Conservation (phyloP, 495 filamentous ascomycete genomes). For the Penicillium tannophilum region DNA sequence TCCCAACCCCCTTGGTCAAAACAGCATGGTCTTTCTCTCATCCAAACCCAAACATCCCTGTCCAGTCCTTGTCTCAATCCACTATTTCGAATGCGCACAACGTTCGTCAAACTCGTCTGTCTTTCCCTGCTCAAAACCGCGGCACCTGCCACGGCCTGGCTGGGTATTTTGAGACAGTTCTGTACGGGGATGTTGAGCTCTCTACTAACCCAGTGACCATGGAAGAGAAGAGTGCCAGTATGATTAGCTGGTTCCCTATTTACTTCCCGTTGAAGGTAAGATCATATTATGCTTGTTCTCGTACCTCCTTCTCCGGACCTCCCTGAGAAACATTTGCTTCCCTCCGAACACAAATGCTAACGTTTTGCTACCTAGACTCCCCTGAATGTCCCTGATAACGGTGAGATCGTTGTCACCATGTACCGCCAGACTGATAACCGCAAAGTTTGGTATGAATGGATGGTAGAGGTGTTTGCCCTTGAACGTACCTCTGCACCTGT, state of each 20-base stretch:
- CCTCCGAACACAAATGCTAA: background rate
- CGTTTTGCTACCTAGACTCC: conserved; percentile 60
- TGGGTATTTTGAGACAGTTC: conserved; percentile 92
- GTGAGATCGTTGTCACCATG: conserved; percentile 86
- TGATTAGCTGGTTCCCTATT: conserved; percentile 99
- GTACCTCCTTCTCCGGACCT: background rate
- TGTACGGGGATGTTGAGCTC: conserved; percentile 83
- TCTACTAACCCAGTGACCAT: conserved; percentile 93
- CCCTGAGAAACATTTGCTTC: background rate
- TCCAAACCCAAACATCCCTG: conserved; percentile 44
- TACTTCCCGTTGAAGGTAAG: conserved; percentile 93
- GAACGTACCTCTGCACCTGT: conserved; percentile 28
- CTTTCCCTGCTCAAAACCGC: conserved; percentile 69
- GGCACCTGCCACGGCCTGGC: conserved; percentile 90
- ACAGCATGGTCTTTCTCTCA: conserved; percentile 54
- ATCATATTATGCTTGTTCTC: background rate
- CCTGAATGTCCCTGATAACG: conserved; percentile 80
- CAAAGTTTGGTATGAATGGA: conserved; percentile 99
- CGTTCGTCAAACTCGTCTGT: conserved; percentile 68
- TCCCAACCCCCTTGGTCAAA: conserved; percentile 40
- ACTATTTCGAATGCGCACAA: conserved; percentile 81
- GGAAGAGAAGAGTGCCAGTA: conserved; percentile 86
- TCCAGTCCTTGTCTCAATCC: conserved; percentile 35
- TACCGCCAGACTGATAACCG: conserved; percentile 93
- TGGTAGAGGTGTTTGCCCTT: conserved; percentile 78